Percentiles rank a stretch among this genome's conserved stretches.
These are phyloP conservation scores for Penicillium steckii DNA, from an alignment of 495 filamentous ascomycete species.

Conservation along the genomic window DNA sequence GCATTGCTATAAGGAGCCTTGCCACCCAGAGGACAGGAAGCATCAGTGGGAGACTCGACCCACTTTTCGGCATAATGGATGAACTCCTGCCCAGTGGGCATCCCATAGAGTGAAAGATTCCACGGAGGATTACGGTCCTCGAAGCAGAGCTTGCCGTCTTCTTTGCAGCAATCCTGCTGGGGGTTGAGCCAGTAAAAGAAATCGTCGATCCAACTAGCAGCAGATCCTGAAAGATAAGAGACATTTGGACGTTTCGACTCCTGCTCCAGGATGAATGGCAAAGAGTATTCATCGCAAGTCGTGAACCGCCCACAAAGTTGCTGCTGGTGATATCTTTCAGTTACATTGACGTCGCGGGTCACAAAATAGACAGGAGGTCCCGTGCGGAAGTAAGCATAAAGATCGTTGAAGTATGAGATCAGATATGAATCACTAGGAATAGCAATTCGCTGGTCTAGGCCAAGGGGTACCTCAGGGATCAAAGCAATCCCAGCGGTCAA, in stretches of 20 bases:
- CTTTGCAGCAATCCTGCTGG: slow-evolving; percentile 75
- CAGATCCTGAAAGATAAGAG: slow-evolving; percentile 87
- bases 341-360: slow-evolving; percentile 74
- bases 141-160: slow-evolving; percentile 72
- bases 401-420: slow-evolving; percentile 91
- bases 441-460: slow-evolving; percentile 90
- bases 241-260: slow-evolving; percentile 88
- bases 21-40: slow-evolving; percentile 82
- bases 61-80: slow-evolving; percentile 79
- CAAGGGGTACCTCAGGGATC: slow-evolving; percentile 79
- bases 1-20: slow-evolving; percentile 84
- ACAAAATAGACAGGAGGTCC: slow-evolving; percentile 98
- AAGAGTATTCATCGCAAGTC: slow-evolving; percentile 76
- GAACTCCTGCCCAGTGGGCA: slow-evolving; percentile 92
- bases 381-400: slow-evolving; percentile 86
- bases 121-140: slow-evolving; percentile 69
- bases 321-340: slow-evolving; percentile 69
- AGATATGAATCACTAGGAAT: slow-evolving; percentile 91
- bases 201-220: slow-evolving; percentile 96
- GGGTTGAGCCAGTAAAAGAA: slow-evolving; percentile 96
- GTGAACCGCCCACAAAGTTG: slow-evolving; percentile 90
- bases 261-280: slow-evolving; percentile 85
- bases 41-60: slow-evolving; percentile 74
- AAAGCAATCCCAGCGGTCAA: slow-evolving; percentile 81
- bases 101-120: slow-evolving; percentile 84